Evolutionary conservation across 2,329 filamentous ascomycete species (phyloP), one percentile per base, ranked within the genome.

Genomic region (Alternaria triticimaculans): DNA sequence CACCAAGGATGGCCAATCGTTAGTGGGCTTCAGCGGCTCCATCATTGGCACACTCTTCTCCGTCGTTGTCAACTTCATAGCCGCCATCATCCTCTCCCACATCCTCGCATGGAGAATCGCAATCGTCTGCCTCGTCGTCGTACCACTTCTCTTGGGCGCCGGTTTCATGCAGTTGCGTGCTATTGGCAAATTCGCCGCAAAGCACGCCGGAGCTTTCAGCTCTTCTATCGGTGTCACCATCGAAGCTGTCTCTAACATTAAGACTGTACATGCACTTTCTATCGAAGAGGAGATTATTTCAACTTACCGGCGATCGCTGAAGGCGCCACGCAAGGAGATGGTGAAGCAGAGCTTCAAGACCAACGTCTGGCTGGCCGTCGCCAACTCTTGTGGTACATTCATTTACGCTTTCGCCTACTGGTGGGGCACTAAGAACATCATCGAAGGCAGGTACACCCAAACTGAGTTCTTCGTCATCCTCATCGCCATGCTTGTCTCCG

Each of bases 321-420:
- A 77, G 50, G 82, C 77, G 0, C 86, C 85, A 0, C 80, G 82
- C 30, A 83, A 82, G 63, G 84, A 85, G 51, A 86, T 83, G 61
- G 76, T 84, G 2, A 74, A 77, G n/a, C 83, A 84, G 18, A 85
- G 83, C 21, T 67, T 85, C 26, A 81, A 84, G 49, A 85, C 85
- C 43, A 90, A 88, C 73, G 75, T 89, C 14, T 89, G 86, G 83
- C 84, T 89, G 8, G 87, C 89, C 3, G 81, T 89, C 37, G 84
- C 88, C 15, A 87, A 88, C 73, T 86, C 85, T 66, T 82, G 86
- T 10, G 87, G 88, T 20, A 91, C 90, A 72, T 84, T 92, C 55
- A 87, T 93, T 25, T 92, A 93, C 72, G 89, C 90, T 0, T 86
- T 94, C 58, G 89, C 90, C 0, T 94, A 93, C 78, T 94, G 91